A percentile compares a stretch with the other conserved stretches of the same genome.
Conservation (phyloP, 257 asterid species). For the Plantago elongata region DNA sequence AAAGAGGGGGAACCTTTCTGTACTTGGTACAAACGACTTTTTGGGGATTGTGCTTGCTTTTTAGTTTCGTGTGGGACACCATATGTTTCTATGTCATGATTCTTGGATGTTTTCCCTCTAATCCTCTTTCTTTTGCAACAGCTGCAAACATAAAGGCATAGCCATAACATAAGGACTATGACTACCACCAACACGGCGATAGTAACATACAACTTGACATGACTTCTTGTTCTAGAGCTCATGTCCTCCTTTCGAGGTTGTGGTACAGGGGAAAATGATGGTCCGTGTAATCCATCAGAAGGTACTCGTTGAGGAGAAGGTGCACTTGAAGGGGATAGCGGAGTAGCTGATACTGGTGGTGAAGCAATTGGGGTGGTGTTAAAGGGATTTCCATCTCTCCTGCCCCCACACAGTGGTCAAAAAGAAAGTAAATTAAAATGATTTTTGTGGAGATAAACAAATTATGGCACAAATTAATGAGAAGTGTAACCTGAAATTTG, state of each 20-base stretch:
- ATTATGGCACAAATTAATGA: constrained; percentile 5
- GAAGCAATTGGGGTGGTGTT: constrained; percentile 73
- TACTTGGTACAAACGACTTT: constrained; percentile 34
- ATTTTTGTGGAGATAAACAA: neutral
- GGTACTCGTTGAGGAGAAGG: constrained; percentile 45
- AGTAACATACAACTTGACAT: constrained; percentile 41
- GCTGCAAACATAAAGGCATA: constrained; percentile 41
- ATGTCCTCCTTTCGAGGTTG: constrained; percentile 27
- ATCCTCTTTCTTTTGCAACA: constrained; percentile 39
- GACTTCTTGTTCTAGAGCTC: constrained; percentile 24
- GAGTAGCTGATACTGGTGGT: constrained; percentile 56
- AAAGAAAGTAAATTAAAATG: constrained; percentile 1
- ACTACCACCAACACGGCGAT: constrained; percentile 41
- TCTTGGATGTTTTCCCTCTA: constrained; percentile 25
- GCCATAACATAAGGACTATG: constrained; percentile 35
- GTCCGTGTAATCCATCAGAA: constrained; percentile 30
- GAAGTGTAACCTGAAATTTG: constrained; percentile 64
- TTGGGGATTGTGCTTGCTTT: constrained; percentile 23
- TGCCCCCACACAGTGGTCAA: constrained; percentile 28
- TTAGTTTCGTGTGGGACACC: constrained; percentile 27
- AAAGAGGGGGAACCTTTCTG: constrained; percentile 36
- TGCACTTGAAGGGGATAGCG: constrained; percentile 42
- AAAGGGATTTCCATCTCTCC: constrained; percentile 85
- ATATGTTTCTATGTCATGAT: constrained; percentile 28
- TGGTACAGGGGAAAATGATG: constrained; percentile 33